Evolutionary conservation across 2,329 filamentous ascomycete genomes (phyloP).

Genomic region (Fusarium kyushuense): DNA sequence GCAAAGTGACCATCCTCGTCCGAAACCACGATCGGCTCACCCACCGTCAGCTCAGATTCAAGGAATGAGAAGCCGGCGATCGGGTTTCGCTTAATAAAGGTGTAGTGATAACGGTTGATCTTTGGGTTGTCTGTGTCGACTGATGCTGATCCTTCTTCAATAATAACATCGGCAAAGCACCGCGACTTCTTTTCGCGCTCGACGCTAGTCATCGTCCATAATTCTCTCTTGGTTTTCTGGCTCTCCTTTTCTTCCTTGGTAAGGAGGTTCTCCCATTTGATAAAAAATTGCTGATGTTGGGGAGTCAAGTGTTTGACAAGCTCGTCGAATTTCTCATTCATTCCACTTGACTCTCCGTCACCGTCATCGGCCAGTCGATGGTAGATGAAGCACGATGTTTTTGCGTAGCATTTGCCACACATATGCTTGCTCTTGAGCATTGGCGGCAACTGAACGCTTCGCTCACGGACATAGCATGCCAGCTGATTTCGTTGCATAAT

Average conservation of each 20-base stretch:
- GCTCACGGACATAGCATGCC: conserved; percentile 85
- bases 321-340: conserved; percentile 85
- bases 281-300: conserved; percentile 83
- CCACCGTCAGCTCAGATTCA: conserved; percentile 87
- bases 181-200: conserved; percentile 90
- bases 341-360: conserved; percentile 81
- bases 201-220: conserved; percentile 94
- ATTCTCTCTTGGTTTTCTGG: conserved; percentile 85
- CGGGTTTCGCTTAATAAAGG: conserved; percentile 77
- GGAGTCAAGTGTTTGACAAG: conserved; percentile 81
- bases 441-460: conserved; percentile 81
- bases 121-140: conserved; percentile 79
- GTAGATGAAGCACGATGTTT: conserved; percentile 91
- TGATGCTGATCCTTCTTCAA: conserved; percentile 79
- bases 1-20: conserved; percentile 97
- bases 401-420: conserved; percentile 91
- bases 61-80: conserved; percentile 80
- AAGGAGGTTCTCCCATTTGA: conserved; percentile 92
- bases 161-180: conserved; percentile 88
- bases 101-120: conserved; percentile 93
- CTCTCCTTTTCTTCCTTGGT: conserved; percentile 95
- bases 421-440: conserved; percentile 86
- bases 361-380: conserved; percentile 91
- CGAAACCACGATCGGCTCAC: conserved; percentile 95
- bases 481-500: conserved; percentile 94